These are phyloP conservation scores for Erucastrum elatum DNA, from an alignment of 345 rosid species.

Conservation along the genomic window DNA sequence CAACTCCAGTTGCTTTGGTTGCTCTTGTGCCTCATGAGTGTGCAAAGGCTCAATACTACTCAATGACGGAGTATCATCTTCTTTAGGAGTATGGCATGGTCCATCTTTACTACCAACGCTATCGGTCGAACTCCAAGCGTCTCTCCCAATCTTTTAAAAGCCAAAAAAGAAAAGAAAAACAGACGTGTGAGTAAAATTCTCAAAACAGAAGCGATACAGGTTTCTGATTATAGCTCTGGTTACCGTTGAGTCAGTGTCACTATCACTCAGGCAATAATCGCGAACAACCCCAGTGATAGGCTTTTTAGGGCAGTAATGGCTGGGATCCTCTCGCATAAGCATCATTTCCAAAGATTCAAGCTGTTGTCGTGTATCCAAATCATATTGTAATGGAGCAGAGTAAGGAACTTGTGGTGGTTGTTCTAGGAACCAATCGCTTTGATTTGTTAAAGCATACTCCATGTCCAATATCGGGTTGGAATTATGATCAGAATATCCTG, in stretches of 20 bases:
- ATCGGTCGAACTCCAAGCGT: conserved; percentile 25
- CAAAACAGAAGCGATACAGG: too few species aligned
- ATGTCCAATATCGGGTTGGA: neutral
- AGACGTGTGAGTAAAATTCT: too few species aligned
- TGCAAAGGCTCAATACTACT: neutral
- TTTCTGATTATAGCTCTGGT: too few species aligned
- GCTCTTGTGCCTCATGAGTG: conserved; percentile 8
- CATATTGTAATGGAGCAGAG: neutral
- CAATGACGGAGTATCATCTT: conserved; percentile 4
- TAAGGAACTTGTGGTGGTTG: conserved; percentile 8
- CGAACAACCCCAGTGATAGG: neutral
- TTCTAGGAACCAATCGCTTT: neutral
- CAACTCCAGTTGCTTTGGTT: conserved; percentile 9
- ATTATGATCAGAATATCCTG: neutral
- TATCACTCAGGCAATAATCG: neutral
- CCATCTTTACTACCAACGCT: conserved; percentile 20
- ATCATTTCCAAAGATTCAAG: too few species aligned
- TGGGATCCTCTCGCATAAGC: conserved; percentile 10
- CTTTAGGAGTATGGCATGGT: neutral
- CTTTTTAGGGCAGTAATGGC: conserved; percentile 1
- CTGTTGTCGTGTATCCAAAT: too few species aligned
- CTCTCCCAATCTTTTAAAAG: conserved; percentile 5
- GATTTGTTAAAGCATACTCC: neutral
- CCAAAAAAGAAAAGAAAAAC: conserved; percentile 11
- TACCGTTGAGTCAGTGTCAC: too few species aligned